A percentile compares a stretch with the other conserved stretches of the same genome.
Evolutionary conservation across 768 basidiomycete genomes (phyloP).

Genomic region (Chiua virens): DNA sequence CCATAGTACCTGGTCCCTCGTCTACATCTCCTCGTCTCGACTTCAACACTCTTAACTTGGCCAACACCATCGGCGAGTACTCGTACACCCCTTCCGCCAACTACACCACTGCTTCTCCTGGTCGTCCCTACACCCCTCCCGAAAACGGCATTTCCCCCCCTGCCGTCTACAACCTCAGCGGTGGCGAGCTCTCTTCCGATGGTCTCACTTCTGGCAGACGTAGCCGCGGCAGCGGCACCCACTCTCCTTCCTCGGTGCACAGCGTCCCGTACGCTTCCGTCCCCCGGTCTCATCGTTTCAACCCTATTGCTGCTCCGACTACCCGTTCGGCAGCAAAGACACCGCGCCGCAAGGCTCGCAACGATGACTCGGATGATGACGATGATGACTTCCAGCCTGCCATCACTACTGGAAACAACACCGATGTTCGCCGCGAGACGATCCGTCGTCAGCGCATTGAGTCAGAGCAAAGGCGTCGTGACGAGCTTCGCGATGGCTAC

Average conservation of each 20-base stretch:
- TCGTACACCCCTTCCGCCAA: constrained; percentile 54
- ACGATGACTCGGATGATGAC: constrained; percentile 71
- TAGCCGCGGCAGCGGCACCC: constrained; percentile 70
- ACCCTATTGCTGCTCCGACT: constrained; percentile 61
- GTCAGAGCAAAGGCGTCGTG: constrained; percentile 88
- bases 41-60: constrained; percentile 61
- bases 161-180: constrained; percentile 68
- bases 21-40: constrained; percentile 59
- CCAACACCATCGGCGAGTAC: constrained; percentile 57
- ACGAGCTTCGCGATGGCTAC: constrained; percentile 92
- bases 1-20: constrained; percentile 51
- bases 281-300: constrained; percentile 76
- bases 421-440: constrained; percentile 82
- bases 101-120: constrained; percentile 51
- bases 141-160: constrained; percentile 69
- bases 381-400: constrained; percentile 74
- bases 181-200: constrained; percentile 75
- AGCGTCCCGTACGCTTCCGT: constrained; percentile 58
- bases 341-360: constrained; percentile 45
- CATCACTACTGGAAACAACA: constrained; percentile 40
- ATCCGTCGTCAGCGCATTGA: constrained; percentile 92
- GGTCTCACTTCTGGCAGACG: constrained; percentile 60
- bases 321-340: constrained; percentile 54
- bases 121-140: constrained; percentile 70
- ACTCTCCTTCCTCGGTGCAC: constrained; percentile 48